phyloP scores from a whole-genome alignment of 2,329 filamentous ascomycete genomes.

The Fusarium sulawesiense region DNA sequence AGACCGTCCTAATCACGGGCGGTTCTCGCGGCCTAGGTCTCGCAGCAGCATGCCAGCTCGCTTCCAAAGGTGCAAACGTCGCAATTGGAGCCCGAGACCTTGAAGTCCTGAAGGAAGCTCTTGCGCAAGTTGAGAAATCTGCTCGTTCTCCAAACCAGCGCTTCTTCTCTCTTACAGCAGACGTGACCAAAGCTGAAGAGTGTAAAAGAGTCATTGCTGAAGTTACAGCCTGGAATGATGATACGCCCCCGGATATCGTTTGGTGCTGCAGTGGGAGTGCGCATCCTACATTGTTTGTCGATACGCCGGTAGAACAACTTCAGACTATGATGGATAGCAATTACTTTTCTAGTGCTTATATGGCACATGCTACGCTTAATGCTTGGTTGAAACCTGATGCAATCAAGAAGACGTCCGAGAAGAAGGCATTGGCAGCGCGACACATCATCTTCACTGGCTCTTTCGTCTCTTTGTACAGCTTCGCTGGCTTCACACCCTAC shows the following conservation, averaged over 20 bases:
- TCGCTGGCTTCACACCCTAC: conserved; percentile 31
- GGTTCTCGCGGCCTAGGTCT: conserved; percentile 31
- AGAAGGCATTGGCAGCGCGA: background rate
- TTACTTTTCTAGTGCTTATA: conserved; percentile 36
- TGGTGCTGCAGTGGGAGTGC: conserved; percentile 38
- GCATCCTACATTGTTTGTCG: conserved; percentile 32
- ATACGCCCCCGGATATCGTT: conserved; percentile 6
- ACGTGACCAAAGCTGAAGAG: conserved; percentile 22
- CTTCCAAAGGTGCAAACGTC: conserved; percentile 22
- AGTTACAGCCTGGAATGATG: conserved; percentile 23
- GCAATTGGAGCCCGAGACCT: conserved; percentile 21
- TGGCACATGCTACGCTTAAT: conserved; percentile 33
- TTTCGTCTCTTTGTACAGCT: conserved; percentile 34
- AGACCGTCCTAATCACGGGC: conserved; percentile 33
- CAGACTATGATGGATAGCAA: conserved; percentile 40
- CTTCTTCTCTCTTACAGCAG: conserved; percentile 16
- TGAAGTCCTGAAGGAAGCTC: conserved; percentile 6
- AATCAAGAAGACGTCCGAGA: background rate
- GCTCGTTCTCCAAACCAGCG: conserved; percentile 15
- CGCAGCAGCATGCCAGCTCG: conserved; percentile 29
- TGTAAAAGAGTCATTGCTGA: conserved; percentile 22
- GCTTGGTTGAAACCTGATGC: conserved; percentile 15
- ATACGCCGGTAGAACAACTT: conserved; percentile 30
- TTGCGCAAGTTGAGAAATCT: conserved; percentile 15
- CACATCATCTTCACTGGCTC: conserved; percentile 35